These are phyloP conservation scores for Calycina marina DNA, from an alignment of 2,329 filamentous ascomycete genomes.

Conservation along the genomic window DNA sequence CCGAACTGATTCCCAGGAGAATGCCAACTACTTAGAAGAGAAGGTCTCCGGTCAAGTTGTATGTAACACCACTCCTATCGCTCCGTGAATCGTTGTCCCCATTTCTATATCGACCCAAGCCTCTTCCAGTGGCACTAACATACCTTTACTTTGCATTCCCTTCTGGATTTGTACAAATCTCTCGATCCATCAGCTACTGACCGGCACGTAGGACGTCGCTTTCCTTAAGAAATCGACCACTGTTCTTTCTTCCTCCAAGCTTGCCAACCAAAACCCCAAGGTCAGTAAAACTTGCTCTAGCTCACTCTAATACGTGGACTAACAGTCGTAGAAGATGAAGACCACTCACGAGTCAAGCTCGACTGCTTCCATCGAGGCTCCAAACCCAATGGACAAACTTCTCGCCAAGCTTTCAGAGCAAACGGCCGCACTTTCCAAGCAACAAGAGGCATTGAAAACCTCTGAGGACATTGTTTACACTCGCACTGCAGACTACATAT, in stretches of 20 bases:
- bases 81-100: neutral
- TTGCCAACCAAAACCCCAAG: conserved; percentile 41
- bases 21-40: conserved; percentile 12
- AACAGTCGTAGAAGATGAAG: conserved; percentile 32
- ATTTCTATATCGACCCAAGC: neutral
- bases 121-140: too few species aligned
- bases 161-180: neutral
- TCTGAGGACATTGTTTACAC: conserved; percentile 16
- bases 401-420: conserved; percentile 63
- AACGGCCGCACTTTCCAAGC: conserved; percentile 42
- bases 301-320: conserved; percentile 7
- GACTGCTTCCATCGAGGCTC: conserved; percentile 22
- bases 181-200: too few species aligned
- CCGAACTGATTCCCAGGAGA: conserved; percentile 26
- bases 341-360: conserved; percentile 28
- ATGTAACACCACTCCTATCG: conserved; percentile 1
- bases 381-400: conserved; percentile 54
- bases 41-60: conserved; percentile 7
- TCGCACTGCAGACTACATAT: conserved; percentile 30
- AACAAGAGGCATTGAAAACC: conserved; percentile 37
- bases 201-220: neutral
- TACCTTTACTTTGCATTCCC: neutral
- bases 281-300: conserved; percentile 22
- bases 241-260: conserved; percentile 36
- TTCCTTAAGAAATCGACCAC: conserved; percentile 25